Conservation (phyloP, 2,329 filamentous ascomycete species). For the Microcyclosporella mali region DNA sequence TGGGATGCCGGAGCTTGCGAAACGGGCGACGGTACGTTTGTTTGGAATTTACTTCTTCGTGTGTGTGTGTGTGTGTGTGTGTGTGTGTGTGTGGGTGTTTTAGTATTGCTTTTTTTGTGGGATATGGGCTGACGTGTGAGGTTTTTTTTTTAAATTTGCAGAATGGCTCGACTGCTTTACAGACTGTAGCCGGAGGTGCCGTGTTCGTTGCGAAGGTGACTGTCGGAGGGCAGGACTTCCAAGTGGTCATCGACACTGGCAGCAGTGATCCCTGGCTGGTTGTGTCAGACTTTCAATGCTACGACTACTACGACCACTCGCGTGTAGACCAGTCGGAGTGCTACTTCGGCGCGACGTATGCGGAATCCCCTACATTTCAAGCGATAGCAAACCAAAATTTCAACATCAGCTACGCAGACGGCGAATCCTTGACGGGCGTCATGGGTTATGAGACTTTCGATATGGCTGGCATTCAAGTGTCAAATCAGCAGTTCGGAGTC, state of each 20-base stretch:
- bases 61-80: too few species aligned
- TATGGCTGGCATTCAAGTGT: slow-evolving; percentile 43
- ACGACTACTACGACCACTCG: slow-evolving; percentile 13
- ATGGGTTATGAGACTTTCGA: slow-evolving; percentile 39
- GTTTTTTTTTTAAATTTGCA: slow-evolving; percentile 5
- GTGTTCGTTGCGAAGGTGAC: slow-evolving; percentile 28
- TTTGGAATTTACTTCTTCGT: too few species aligned
- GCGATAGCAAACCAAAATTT: slow-evolving; percentile 38
- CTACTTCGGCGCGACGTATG: slow-evolving; percentile 30
- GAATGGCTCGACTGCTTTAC: slow-evolving; percentile 17
- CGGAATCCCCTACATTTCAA: slow-evolving; percentile 30
- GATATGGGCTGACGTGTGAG: not conserved
- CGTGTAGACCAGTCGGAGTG: slow-evolving; percentile 22
- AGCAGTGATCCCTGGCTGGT: slow-evolving; percentile 45
- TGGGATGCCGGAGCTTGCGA: slow-evolving; percentile 12
- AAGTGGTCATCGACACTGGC: slow-evolving; percentile 43
- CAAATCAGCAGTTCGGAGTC: slow-evolving; percentile 42
- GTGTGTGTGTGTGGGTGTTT: too few species aligned
- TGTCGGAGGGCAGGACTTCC: slow-evolving; percentile 29
- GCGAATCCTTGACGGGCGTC: slow-evolving; percentile 36
- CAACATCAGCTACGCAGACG: slow-evolving; percentile 41
- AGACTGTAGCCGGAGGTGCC: slow-evolving; percentile 21
- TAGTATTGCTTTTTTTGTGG: too few species aligned
- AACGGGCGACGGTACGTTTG: slow-evolving; percentile 5
- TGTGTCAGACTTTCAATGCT: slow-evolving; percentile 24